phyloP scores from a whole-genome alignment of 768 basidiomycete genomes.

The Gloeostereum incarnatum region DNA sequence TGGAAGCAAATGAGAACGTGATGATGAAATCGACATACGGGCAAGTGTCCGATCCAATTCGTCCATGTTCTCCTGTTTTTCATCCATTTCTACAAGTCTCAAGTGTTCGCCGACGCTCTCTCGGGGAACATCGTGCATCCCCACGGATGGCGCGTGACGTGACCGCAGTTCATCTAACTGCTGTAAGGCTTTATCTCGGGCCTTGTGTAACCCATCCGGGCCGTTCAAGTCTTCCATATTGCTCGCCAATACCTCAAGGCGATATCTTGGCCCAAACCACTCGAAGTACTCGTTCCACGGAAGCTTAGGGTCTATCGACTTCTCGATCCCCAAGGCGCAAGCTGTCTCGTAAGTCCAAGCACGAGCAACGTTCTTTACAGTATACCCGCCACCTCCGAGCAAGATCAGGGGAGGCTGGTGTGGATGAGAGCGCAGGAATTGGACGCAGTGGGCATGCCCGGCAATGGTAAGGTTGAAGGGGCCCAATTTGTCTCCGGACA shows the following conservation, averaged over 20 bases:
- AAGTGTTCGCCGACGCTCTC: constrained; percentile 60
- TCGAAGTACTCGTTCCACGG: constrained; percentile 91
- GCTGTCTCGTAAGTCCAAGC: constrained; percentile 98
- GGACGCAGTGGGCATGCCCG: constrained; percentile 88
- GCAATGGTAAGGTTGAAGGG: constrained; percentile 95
- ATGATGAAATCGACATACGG: constrained; percentile 46
- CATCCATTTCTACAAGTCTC: constrained; percentile 41
- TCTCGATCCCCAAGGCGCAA: constrained; percentile 81
- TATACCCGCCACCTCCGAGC: constrained; percentile 95
- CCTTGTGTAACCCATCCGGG: constrained; percentile 47
- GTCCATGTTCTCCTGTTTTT: constrained; percentile 34
- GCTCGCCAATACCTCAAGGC: constrained; percentile 82
- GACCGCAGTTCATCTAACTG: constrained; percentile 44
- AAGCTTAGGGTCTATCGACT: constrained; percentile 66
- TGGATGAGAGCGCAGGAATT: constrained; percentile 73
- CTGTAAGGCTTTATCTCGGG: constrained; percentile 40
- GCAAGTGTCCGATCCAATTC: constrained; percentile 63
- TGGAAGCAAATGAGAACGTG: no score
- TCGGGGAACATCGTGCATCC: constrained; percentile 74
- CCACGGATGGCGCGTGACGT: constrained; percentile 78
- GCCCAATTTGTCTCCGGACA: constrained; percentile 92
- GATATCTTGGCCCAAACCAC: constrained; percentile 94
- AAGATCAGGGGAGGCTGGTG: constrained; percentile 84
- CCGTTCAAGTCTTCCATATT: constrained; percentile 95
- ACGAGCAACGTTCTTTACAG: constrained; percentile 91